Base-by-base conservation (phyloP, 1,139 yeast species). In the Suhomyces bolitotheri region DNA sequence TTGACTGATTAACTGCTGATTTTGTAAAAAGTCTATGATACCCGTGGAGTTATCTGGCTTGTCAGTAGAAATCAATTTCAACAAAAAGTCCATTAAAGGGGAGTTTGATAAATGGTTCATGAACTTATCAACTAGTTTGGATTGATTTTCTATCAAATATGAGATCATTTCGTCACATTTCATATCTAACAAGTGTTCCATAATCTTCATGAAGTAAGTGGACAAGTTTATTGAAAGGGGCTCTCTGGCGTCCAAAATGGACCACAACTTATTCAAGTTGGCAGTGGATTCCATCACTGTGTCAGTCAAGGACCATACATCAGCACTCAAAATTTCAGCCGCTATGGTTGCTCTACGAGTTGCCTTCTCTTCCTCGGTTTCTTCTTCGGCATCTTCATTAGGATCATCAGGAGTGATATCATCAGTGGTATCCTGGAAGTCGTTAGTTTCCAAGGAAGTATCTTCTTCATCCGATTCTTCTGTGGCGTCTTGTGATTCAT, bases 251-350 rank as follows among this genome's bases (percentile, higher is more conserved):
- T 87, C 95, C 44, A 92, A 71, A 15, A 90, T 71, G 16, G 78
- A 63, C 98, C 98, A 92, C 36, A 92, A 66, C 51, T 74, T 78
- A 42, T 78, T 77, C 45, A 94, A 61, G 33, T 86, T 71, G 13
- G 69, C 72, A 3, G 78, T 70, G 40, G 81, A 78, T 50, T 86
- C 94, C 83, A 92, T 83, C 33, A 92, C 82, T 1, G 96, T 82
- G 50, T 92, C 96, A 4, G 96, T 86, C 24, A 94, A 71, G 4
- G 95, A 85, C 97, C 97, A 92, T 6, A 89, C 94, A 54, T 92
- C 97, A 4, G 95, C 89, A 38, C 92, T 80, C 27, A 92, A 69
- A 28, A 92, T 83, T 56, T 94, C 98, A 1, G 96, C 87, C 4
- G 96, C 92, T 44, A 90, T 76, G 36, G 89, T 84, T 4, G 96